Percentiles rank a stretch among this genome's conserved stretches.
These are phyloP conservation scores for Hypoxylon trugodes DNA, from an alignment of 495 filamentous ascomycete genomes.

Conservation along the genomic window DNA sequence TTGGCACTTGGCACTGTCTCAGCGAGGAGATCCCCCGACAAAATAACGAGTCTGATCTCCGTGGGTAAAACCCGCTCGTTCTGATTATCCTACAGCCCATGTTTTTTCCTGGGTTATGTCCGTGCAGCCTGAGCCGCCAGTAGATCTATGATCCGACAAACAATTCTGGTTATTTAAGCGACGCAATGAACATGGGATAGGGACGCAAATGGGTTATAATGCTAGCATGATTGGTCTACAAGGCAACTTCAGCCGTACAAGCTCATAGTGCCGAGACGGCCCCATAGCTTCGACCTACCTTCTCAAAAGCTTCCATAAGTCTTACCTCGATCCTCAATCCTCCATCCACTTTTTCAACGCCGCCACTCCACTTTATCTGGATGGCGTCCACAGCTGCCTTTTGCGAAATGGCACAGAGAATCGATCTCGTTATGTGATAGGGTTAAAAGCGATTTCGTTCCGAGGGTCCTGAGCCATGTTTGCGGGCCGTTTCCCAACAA, in stretches of 20 bases:
- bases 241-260: conserved; percentile 30
- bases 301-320: conserved; percentile 24
- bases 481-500: too few relatives aligned
- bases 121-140: conserved; percentile 20
- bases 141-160: conserved; percentile 18
- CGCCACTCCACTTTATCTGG: too few relatives aligned
- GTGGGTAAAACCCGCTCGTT: conserved; percentile 34
- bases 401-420: too few relatives aligned
- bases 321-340: conserved; percentile 15
- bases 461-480: too few relatives aligned
- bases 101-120: conserved; percentile 3
- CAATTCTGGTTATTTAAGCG: conserved; percentile 13
- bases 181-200: background rate
- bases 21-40: conserved; percentile 33
- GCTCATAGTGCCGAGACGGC: conserved; percentile 26
- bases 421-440: too few relatives aligned
- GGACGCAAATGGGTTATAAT: conserved; percentile 5
- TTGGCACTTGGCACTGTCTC: conserved; percentile 36
- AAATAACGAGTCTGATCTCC: conserved; percentile 38
- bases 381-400: too few relatives aligned
- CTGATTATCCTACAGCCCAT: conserved; percentile 17
- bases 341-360: conserved; percentile 8
- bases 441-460: too few relatives aligned
- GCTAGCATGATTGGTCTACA: background rate
- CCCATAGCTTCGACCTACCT: conserved; percentile 31